Evolutionary conservation across 441 rosid genomes (phyloP).

Genomic region (Corymbia calophylla): DNA sequence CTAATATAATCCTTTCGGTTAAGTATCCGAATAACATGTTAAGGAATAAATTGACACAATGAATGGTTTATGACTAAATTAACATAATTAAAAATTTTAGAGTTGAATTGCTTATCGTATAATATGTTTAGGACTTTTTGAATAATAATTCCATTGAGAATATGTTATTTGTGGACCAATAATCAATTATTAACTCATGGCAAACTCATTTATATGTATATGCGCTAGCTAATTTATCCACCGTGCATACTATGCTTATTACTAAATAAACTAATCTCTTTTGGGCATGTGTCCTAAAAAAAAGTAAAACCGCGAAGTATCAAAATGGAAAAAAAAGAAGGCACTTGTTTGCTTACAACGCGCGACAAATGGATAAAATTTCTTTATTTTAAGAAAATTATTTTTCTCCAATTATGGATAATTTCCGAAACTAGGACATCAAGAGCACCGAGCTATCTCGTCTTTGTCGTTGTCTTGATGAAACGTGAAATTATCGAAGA

Average conservation of each 20-base stretch:
- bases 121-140: too few relatives aligned
- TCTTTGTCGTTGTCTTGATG: not conserved
- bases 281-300: not conserved
- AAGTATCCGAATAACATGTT: too few relatives aligned
- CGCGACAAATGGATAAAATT: not conserved
- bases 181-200: not conserved
- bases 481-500: not conserved
- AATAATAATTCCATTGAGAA: not conserved
- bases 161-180: not conserved
- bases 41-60: rapidly evolving
- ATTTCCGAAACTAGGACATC: not conserved
- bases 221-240: too few relatives aligned
- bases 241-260: too few relatives aligned
- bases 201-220: not conserved
- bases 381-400: not conserved
- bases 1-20: too few relatives aligned
- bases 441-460: not conserved
- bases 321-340: not conserved
- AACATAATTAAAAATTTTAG: too few relatives aligned
- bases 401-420: not conserved
- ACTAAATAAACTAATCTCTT: not conserved
- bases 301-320: not conserved
- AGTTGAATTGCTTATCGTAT: too few relatives aligned
- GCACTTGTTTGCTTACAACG: not conserved
- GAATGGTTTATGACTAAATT: too few relatives aligned